Evolutionary conservation across 78 protist genomes (phyloP).

Genomic region (Thecamonas trahens): DNA sequence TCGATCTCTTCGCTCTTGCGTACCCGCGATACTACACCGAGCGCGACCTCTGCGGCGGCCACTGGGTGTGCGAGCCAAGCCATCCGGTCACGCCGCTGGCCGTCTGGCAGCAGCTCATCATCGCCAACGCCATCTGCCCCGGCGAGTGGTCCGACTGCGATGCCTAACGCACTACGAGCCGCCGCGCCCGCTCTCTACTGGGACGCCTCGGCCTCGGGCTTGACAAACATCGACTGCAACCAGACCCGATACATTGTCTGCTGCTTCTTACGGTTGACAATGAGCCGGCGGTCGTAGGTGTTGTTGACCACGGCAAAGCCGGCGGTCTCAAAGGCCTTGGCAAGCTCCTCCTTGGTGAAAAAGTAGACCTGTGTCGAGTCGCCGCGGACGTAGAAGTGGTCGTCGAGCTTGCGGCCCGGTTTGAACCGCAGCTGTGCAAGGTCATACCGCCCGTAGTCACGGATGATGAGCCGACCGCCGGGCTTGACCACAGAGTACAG

Average conservation of each 20-base stretch:
- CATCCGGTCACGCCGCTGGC: too few relatives aligned
- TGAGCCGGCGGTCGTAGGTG: not conserved
- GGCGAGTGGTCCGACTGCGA: too few relatives aligned
- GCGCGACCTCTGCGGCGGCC: too few relatives aligned
- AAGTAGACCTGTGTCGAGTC: slow-evolving; percentile 46
- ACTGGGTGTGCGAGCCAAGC: too few relatives aligned
- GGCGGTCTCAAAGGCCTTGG: not conserved
- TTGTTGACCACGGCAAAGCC: not conserved
- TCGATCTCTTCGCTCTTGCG: too few relatives aligned
- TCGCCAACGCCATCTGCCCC: too few relatives aligned
- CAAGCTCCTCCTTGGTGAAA: slow-evolving; percentile 14
- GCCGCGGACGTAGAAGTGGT: slow-evolving; percentile 30
- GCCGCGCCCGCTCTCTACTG: too few relatives aligned
- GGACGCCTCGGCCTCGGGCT: not conserved
- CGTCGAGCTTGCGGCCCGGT: not conserved
- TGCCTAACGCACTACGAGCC: too few relatives aligned
- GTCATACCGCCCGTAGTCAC: slow-evolving; percentile 48
- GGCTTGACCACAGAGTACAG: not conserved
- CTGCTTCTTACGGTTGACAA: slow-evolving; percentile 6
- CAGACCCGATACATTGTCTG: slow-evolving; percentile 22
- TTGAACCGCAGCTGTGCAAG: slow-evolving; percentile 26
- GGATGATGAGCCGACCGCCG: slow-evolving; percentile 34
- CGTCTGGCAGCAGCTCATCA: too few relatives aligned
- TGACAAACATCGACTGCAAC: slow-evolving; percentile 10
- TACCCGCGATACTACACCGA: too few relatives aligned